These are phyloP conservation scores for Xylaria sp. DNA, from an alignment of 2,329 filamentous ascomycete species.

Conservation along the genomic window DNA sequence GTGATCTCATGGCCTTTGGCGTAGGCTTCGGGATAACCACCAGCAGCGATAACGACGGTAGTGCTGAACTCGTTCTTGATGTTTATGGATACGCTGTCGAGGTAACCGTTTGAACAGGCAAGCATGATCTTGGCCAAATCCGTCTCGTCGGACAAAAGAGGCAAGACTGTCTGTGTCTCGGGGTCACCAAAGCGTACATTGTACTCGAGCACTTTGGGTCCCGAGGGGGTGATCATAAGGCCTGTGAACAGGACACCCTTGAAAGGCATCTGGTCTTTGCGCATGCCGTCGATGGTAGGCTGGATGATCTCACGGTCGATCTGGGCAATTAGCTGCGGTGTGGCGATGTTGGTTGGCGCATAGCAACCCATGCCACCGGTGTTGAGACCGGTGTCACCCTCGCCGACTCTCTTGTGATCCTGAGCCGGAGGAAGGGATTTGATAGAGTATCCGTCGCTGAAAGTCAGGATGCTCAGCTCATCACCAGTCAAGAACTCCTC, in stretches of 20 bases:
- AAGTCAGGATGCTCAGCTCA: slow-evolving; percentile 85
- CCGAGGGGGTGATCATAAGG: slow-evolving; percentile 69
- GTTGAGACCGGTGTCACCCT: slow-evolving; percentile 86
- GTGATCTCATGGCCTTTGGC: slow-evolving; percentile 65
- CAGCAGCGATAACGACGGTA: slow-evolving; percentile 89
- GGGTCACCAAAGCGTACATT: slow-evolving; percentile 77
- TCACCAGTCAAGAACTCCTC: slow-evolving; percentile 91
- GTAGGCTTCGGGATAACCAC: slow-evolving; percentile 84
- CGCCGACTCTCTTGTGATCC: slow-evolving; percentile 92
- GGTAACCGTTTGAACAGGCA: slow-evolving; percentile 70
- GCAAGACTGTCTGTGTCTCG: slow-evolving; percentile 74
- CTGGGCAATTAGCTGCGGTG: slow-evolving; percentile 66
- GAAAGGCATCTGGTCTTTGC: slow-evolving; percentile 68
- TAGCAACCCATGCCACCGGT: slow-evolving; percentile 98
- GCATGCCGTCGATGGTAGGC: slow-evolving; percentile 85
- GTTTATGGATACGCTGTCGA: slow-evolving; percentile 64
- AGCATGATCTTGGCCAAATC: slow-evolving; percentile 87
- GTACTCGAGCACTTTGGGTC: slow-evolving; percentile 70
- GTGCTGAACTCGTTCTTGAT: slow-evolving; percentile 69
- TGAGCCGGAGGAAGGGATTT: slow-evolving; percentile 83
- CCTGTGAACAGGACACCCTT: slow-evolving; percentile 77
- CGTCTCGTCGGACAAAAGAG: slow-evolving; percentile 68
- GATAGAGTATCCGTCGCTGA: slow-evolving; percentile 84
- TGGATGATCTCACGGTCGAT: slow-evolving; percentile 80
- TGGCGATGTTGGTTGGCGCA: slow-evolving; percentile 77